Percentiles rank a stretch among this genome's conserved stretches.
Evolutionary conservation across 2,329 filamentous ascomycete species (phyloP).

Genomic region (Penicillium janthinellum): DNA sequence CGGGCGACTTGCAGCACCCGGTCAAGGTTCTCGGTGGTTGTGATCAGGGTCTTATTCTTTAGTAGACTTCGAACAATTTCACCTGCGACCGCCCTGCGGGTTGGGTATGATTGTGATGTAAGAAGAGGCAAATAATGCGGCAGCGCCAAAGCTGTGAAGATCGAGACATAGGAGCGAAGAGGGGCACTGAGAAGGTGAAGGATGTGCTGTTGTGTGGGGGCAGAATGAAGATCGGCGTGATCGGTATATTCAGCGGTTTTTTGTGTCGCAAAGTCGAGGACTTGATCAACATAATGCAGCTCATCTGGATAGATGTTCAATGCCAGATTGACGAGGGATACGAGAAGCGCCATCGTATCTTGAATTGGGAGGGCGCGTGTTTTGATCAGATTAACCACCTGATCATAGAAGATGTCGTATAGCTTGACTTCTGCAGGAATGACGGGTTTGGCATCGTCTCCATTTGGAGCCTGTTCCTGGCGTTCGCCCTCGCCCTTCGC

Average conservation of each 20-base stretch:
- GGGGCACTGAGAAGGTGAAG: conserved; percentile 88
- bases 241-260: conserved; percentile 90
- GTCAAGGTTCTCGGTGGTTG: conserved; percentile 76
- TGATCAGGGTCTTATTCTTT: conserved; percentile 76
- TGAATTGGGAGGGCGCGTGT: conserved; percentile 89
- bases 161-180: conserved; percentile 83
- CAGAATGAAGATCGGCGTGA: conserved; percentile 91
- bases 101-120: conserved; percentile 90
- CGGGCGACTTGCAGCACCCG: conserved; percentile 85
- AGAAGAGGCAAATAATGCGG: conserved; percentile 90
- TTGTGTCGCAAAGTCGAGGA: conserved; percentile 81
- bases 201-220: conserved; percentile 82
- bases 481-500: conserved; percentile 21
- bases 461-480: conserved; percentile 36
- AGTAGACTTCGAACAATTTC: conserved; percentile 84
- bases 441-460: conserved; percentile 41
- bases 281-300: conserved; percentile 93
- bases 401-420: conserved; percentile 96
- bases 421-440: conserved; percentile 71
- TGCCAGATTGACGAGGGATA: conserved; percentile 91
- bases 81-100: conserved; percentile 83
- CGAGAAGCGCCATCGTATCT: conserved; percentile 88
- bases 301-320: conserved; percentile 93
- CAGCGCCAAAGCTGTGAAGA: conserved; percentile 93
- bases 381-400: conserved; percentile 91